Conservation (phyloP, 2,329 filamentous ascomycete genomes). For the Venturia carpophila region DNA sequence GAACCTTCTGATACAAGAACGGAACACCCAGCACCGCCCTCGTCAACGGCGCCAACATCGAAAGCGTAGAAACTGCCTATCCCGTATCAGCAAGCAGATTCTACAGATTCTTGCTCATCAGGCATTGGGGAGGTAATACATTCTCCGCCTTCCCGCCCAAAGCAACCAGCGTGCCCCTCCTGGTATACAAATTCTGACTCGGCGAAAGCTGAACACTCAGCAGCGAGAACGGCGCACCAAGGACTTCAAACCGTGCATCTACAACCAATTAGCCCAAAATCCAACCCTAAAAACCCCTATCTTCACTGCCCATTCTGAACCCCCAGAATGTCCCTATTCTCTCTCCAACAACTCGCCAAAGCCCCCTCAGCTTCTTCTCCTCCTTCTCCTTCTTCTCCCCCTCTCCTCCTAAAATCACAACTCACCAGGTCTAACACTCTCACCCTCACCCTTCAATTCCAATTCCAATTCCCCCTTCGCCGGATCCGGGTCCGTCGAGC, state of each 20-base stretch:
- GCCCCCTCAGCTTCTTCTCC: not conserved
- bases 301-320: too few species aligned
- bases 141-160: slow-evolving; percentile 87
- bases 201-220: slow-evolving; percentile 88
- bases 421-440: not conserved
- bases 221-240: slow-evolving; percentile 86
- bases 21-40: slow-evolving; percentile 77
- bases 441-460: not conserved
- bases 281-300: too few species aligned
- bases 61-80: slow-evolving; percentile 81
- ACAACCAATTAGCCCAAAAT: slow-evolving; percentile 15
- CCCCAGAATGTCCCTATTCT: too few species aligned
- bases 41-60: slow-evolving; percentile 73
- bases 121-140: slow-evolving; percentile 39
- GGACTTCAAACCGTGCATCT: slow-evolving; percentile 93
- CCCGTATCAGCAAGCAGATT: slow-evolving; percentile 3
- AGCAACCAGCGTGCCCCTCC: slow-evolving; percentile 82
- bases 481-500: slow-evolving; percentile 11
- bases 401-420: too few species aligned
- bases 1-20: slow-evolving; percentile 77
- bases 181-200: slow-evolving; percentile 87
- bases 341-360: too few species aligned
- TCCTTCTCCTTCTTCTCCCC: not conserved
- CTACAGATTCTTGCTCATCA: not conserved
- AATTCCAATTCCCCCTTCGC: slow-evolving; percentile 9